Evolutionary conservation across 116 monocot genomes (phyloP).

Genomic region (Trichopus zeylanicus): DNA sequence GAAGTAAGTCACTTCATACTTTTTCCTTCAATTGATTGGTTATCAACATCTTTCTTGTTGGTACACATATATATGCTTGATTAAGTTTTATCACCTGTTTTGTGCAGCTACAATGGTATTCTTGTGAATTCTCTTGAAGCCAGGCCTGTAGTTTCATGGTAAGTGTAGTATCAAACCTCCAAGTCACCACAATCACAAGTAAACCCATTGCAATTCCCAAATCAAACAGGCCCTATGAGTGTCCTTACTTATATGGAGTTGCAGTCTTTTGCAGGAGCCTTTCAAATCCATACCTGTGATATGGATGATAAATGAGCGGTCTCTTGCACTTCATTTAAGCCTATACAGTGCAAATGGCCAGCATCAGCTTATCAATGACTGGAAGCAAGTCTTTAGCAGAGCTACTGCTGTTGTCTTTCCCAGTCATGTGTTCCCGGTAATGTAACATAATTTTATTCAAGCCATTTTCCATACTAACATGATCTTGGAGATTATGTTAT

Average conservation of each 20-base stretch:
- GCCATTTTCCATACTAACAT: background rate
- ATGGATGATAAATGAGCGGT: slow-evolving; percentile 70
- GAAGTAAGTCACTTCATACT: slow-evolving; percentile 42
- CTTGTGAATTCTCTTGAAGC: slow-evolving; percentile 53
- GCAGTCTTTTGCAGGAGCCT: slow-evolving; percentile 96
- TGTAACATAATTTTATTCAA: background rate
- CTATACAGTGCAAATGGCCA: slow-evolving; percentile 45
- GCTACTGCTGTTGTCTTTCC: slow-evolving; percentile 81
- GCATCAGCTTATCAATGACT: slow-evolving; percentile 51
- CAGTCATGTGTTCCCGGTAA: slow-evolving; percentile 71
- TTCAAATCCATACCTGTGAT: slow-evolving; percentile 92
- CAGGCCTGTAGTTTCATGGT: slow-evolving; percentile 52
- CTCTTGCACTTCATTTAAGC: slow-evolving; percentile 56
- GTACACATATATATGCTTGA: slow-evolving; percentile 10
- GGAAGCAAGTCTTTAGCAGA: slow-evolving; percentile 77
- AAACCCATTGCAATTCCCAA: too few relatives aligned
- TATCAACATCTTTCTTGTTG: background rate
- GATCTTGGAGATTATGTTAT: background rate
- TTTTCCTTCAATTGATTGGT: background rate
- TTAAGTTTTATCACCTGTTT: slow-evolving; percentile 18
- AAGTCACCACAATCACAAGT: too few relatives aligned
- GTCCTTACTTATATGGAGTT: slow-evolving; percentile 15
- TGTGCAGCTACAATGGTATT: slow-evolving; percentile 69
- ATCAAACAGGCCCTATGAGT: too few relatives aligned
- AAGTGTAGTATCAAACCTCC: slow-evolving; percentile 4